Evolutionary conservation across 2,329 filamentous ascomycete species (phyloP).

Genomic region (Exophiala alcalophila): DNA sequence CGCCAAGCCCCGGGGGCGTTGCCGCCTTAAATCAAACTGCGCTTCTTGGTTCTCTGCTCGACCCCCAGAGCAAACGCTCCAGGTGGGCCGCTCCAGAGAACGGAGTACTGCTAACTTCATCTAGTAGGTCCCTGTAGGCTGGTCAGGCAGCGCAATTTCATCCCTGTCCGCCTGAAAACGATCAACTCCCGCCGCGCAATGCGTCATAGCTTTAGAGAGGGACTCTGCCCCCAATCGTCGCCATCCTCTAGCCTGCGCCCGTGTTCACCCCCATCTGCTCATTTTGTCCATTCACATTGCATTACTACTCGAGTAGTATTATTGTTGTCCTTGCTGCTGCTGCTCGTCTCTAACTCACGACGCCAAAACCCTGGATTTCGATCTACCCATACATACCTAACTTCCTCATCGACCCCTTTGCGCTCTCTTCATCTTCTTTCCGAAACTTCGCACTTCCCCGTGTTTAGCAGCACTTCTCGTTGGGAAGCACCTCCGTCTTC

Average conservation of each 20-base stretch:
- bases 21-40: no score
- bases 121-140: no score
- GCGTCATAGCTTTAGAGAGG: slow-evolving; percentile 6
- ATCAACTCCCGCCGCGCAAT: no score
- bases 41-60: no score
- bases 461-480: background rate
- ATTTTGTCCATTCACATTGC: slow-evolving; percentile 1
- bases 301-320: background rate
- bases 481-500: slow-evolving; percentile 1
- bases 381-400: slow-evolving; percentile 2
- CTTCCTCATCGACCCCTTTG: no score
- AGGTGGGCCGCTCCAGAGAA: no score
- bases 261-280: slow-evolving; percentile 5
- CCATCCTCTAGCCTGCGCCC: slow-evolving; percentile 8
- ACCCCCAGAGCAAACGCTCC: no score
- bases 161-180: no score
- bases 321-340: background rate
- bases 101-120: no score
- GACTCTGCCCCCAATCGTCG: slow-evolving; percentile 3
- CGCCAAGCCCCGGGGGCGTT: no score
- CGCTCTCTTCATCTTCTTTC: slow-evolving; percentile 2
- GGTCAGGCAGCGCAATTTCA: no score
- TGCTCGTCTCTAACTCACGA: background rate
- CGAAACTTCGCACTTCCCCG: background rate
- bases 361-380: background rate